phyloP scores from a whole-genome alignment of 352 stramenopile species.

The Phytophthora vignae region DNA sequence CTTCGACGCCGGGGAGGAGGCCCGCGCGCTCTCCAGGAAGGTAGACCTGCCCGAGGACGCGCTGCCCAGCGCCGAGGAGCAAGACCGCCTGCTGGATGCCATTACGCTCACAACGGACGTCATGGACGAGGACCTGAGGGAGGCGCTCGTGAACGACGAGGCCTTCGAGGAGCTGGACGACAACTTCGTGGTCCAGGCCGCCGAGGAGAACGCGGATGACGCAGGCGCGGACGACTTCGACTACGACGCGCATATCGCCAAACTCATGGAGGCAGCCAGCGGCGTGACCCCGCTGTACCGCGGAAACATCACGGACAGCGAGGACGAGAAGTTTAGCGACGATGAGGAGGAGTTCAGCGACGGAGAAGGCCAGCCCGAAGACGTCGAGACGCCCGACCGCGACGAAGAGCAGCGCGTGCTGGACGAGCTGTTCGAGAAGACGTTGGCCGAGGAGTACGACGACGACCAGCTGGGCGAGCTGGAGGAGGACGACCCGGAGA shows the following conservation, averaged over 20 bases:
- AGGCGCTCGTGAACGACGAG: slow-evolving; percentile 84
- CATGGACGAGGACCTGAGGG: slow-evolving; percentile 89
- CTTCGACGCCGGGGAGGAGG: slow-evolving; percentile 59
- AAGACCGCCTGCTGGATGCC: slow-evolving; percentile 82
- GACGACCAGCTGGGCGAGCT: slow-evolving; percentile 82
- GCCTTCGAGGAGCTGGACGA: slow-evolving; percentile 92
- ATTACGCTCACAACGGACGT: slow-evolving; percentile 87
- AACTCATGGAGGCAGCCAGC: slow-evolving; percentile 90
- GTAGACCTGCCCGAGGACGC: slow-evolving; percentile 77
- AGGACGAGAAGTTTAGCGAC: slow-evolving; percentile 90
- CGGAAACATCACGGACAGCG: slow-evolving; percentile 75
- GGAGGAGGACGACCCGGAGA: slow-evolving; percentile 80
- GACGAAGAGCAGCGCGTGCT: slow-evolving; percentile 87
- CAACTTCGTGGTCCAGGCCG: slow-evolving; percentile 91
- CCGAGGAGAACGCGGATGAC: slow-evolving; percentile 51
- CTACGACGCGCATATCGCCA: slow-evolving; percentile 94
- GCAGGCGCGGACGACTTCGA: slow-evolving; percentile 78
- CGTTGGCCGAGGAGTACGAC: slow-evolving; percentile 84
- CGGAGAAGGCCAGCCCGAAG: slow-evolving; percentile 36
- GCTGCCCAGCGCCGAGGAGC: slow-evolving; percentile 70
- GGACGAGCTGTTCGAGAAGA: slow-evolving; percentile 91
- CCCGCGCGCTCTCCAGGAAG: slow-evolving; percentile 60
- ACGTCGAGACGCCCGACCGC: slow-evolving; percentile 49
- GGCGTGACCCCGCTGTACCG: slow-evolving; percentile 68
- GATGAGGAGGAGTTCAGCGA: slow-evolving; percentile 69